phyloP scores from a whole-genome alignment of 108 stramenopile genomes.

The Nitzschia palea region DNA sequence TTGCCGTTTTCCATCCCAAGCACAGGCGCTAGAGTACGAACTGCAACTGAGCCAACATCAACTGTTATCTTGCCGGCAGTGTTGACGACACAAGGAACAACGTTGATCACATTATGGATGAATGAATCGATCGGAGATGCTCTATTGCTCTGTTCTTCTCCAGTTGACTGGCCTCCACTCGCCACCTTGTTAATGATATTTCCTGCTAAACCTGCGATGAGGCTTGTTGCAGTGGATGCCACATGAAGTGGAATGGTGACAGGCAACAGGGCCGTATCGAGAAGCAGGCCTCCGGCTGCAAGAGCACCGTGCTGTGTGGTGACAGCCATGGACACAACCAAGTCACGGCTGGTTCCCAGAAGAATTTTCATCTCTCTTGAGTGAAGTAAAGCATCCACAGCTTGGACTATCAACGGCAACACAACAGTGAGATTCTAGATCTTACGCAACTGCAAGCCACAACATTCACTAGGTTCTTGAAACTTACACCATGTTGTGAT shows the following conservation, averaged over 20 bases:
- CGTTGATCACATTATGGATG: slow-evolving; percentile 9
- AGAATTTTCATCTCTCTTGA: slow-evolving; percentile 44
- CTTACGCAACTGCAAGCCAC: too few relatives aligned
- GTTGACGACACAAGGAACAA: slow-evolving; percentile 24
- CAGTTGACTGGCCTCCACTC: background rate
- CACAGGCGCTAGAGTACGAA: background rate
- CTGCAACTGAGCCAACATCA: slow-evolving; percentile 5
- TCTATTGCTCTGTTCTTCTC: background rate
- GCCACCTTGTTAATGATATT: slow-evolving; percentile 13
- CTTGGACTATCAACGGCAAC: slow-evolving; percentile 1
- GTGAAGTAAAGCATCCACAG: slow-evolving; percentile 18
- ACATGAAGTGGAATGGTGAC: slow-evolving; percentile 45
- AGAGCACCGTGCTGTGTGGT: slow-evolving; percentile 15
- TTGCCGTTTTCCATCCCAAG: background rate
- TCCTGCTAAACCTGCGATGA: slow-evolving; percentile 18
- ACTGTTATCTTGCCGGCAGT: slow-evolving; percentile 1
- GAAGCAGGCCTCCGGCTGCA: slow-evolving; percentile 20
- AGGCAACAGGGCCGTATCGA: slow-evolving; percentile 43
- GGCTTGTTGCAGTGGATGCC: slow-evolving; percentile 24
- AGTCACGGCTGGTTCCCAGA: slow-evolving; percentile 22
- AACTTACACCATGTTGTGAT: slow-evolving; percentile 28
- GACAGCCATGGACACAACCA: slow-evolving; percentile 9
- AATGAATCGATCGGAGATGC: slow-evolving; percentile 17
- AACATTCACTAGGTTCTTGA: background rate
- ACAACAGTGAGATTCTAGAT: too few relatives aligned